A percentile compares a stretch with the other conserved stretches of the same genome.
phyloP scores from a whole-genome alignment of 2,329 filamentous ascomycete genomes.

The Massarina eburnea region DNA sequence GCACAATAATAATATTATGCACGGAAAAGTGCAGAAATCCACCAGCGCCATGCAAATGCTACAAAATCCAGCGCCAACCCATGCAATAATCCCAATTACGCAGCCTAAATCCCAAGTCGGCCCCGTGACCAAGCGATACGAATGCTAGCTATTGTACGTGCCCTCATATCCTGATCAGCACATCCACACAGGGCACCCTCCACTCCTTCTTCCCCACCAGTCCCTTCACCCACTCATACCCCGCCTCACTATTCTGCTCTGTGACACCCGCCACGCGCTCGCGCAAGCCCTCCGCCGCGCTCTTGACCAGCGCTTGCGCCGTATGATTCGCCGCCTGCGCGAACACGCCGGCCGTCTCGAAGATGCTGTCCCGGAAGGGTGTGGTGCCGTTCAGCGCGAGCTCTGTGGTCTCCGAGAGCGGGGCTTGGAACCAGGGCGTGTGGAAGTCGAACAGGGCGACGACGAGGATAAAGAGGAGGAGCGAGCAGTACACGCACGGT shows the following conservation, averaged over 20 bases:
- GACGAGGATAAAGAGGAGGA: slow-evolving; percentile 93
- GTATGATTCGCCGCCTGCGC: slow-evolving; percentile 65
- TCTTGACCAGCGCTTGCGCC: slow-evolving; percentile 31
- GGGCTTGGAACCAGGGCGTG: slow-evolving; percentile 91
- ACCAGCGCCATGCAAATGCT: slow-evolving; percentile 27
- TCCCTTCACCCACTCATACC: slow-evolving; percentile 76
- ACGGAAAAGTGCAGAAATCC: neutral
- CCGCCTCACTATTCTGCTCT: slow-evolving; percentile 67
- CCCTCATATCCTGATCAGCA: slow-evolving; percentile 71
- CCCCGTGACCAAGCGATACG: no score
- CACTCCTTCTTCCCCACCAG: slow-evolving; percentile 82
- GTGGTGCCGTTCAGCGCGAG: slow-evolving; percentile 34
- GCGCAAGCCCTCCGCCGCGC: slow-evolving; percentile 29
- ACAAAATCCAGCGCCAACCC: slow-evolving; percentile 13
- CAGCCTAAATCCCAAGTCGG: no score
- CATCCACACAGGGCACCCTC: slow-evolving; percentile 87
- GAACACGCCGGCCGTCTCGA: slow-evolving; percentile 64
- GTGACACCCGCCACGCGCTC: slow-evolving; percentile 43
- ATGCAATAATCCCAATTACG: slow-evolving; percentile 19
- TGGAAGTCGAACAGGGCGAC: slow-evolving; percentile 92
- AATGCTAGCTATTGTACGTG: no score
- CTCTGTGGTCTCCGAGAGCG: slow-evolving; percentile 44
- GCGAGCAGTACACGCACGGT: slow-evolving; percentile 96
- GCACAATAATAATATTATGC: no score
- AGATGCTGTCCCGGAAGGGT: slow-evolving; percentile 59